Conservation (phyloP, 1,284 basidiomycete genomes). For the Sphaerobolus stellatus region DNA sequence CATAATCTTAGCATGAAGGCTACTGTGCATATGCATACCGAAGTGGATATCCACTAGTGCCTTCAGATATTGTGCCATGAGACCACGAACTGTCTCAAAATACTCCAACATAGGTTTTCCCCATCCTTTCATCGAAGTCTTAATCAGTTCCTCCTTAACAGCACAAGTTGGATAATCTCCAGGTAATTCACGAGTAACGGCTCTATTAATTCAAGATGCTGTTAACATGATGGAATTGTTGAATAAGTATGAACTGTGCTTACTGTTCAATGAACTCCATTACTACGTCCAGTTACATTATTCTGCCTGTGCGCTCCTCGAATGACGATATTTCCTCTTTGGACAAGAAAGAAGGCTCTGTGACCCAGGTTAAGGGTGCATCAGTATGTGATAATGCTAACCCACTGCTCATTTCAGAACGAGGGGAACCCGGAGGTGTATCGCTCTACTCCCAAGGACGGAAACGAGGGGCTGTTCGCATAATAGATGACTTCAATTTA, state of each 20-base stretch:
- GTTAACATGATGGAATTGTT: background rate
- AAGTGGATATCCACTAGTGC: slow-evolving; percentile 6
- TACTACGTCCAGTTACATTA: slow-evolving; percentile 56
- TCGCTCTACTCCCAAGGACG: slow-evolving; percentile 29
- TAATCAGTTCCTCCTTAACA: slow-evolving; percentile 54
- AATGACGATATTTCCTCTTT: slow-evolving; percentile 7
- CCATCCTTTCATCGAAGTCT: slow-evolving; percentile 32
- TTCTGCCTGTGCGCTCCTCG: slow-evolving; percentile 9
- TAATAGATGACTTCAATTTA: slow-evolving; percentile 46
- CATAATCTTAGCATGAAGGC: slow-evolving; percentile 10
- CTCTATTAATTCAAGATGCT: slow-evolving; percentile 49
- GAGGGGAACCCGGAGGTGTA: slow-evolving; percentile 9
- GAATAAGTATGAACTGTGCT: background rate
- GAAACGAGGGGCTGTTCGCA: slow-evolving; percentile 52
- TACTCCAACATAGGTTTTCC: slow-evolving; percentile 11
- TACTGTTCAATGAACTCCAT: slow-evolving; percentile 33
- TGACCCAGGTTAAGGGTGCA: slow-evolving; percentile 5
- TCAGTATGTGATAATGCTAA: background rate
- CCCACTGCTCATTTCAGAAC: background rate
- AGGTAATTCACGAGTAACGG: slow-evolving; percentile 67
- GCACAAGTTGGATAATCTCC: slow-evolving; percentile 61
- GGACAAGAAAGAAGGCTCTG: slow-evolving; percentile 5
- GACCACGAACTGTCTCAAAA: slow-evolving; percentile 8
- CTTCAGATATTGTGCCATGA: slow-evolving; percentile 5
- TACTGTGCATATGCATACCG: slow-evolving; percentile 6